Conservation (phyloP, 768 basidiomycete genomes). For the Lactifluus rugatus region DNA sequence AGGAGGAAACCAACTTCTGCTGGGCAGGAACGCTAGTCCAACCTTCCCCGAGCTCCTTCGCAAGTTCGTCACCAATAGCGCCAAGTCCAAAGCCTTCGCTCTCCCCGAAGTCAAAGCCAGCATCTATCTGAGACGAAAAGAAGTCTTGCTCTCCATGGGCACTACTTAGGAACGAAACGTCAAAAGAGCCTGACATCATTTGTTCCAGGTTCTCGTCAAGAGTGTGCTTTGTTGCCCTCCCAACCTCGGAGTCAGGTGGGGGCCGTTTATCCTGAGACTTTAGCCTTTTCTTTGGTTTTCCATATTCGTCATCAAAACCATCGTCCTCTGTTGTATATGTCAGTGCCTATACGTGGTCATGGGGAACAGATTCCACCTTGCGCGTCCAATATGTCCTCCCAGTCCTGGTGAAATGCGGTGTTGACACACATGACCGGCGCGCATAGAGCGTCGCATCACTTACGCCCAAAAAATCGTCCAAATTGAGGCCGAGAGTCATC, state of each 20-base stretch:
- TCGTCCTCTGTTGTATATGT: constrained; percentile 22
- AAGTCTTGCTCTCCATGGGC: constrained; percentile 27
- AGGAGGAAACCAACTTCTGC: constrained; percentile 6
- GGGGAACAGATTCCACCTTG: background rate
- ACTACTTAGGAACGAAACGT: constrained; percentile 43
- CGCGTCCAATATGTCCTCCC: constrained; percentile 12
- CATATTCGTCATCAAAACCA: constrained; percentile 41
- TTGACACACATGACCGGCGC: background rate
- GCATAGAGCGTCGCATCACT: background rate
- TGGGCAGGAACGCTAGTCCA: constrained; percentile 39
- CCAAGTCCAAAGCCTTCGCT: constrained; percentile 49
- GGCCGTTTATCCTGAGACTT: constrained; percentile 25
- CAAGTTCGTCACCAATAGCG: constrained; percentile 64
- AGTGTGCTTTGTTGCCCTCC: constrained; percentile 48
- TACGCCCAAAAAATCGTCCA: constrained; percentile 20
- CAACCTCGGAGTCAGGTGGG: constrained; percentile 32
- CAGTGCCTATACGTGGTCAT: background rate
- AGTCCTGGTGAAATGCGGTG: constrained; percentile 5
- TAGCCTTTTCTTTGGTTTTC: constrained; percentile 25
- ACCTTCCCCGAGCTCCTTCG: constrained; percentile 61
- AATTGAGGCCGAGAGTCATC: constrained; percentile 21
- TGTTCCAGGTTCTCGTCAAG: constrained; percentile 65
- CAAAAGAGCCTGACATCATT: constrained; percentile 56
- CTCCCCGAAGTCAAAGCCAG: constrained; percentile 32
- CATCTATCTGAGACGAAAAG: constrained; percentile 50